phyloP scores from a whole-genome alignment of 108 stramenopile species.

The Mayamaea pseudoterrestris region DNA sequence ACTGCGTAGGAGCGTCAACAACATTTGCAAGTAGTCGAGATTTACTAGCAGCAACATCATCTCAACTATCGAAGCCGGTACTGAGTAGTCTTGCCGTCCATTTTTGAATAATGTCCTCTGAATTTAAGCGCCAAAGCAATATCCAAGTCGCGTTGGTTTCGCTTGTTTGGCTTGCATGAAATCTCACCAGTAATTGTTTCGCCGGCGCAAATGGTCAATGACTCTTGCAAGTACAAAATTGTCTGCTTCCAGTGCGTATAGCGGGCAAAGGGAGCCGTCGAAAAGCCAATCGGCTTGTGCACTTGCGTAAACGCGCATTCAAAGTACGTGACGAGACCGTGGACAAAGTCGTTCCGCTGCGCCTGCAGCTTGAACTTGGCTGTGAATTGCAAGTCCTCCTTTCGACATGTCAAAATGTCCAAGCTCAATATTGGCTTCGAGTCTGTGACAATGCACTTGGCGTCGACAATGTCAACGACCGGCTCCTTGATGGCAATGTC shows the following conservation, averaged over 20 bases:
- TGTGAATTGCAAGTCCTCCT: slow-evolving; percentile 79
- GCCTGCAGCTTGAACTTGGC: slow-evolving; percentile 56
- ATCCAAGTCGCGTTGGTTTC: slow-evolving; percentile 67
- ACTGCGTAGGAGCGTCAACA: too few species aligned
- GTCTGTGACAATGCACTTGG: slow-evolving; percentile 67
- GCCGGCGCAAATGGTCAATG: slow-evolving; percentile 46
- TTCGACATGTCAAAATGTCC: slow-evolving; percentile 81
- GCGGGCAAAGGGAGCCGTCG: slow-evolving; percentile 82
- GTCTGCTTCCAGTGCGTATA: slow-evolving; percentile 99
- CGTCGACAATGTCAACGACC: slow-evolving; percentile 89
- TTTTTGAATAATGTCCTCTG: slow-evolving; percentile 38
- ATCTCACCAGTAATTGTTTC: slow-evolving; percentile 52
- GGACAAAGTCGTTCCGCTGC: slow-evolving; percentile 72
- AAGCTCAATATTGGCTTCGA: slow-evolving; percentile 75
- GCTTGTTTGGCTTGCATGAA: slow-evolving; percentile 48
- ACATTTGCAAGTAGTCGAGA: too few species aligned
- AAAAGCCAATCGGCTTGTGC: slow-evolving; percentile 92
- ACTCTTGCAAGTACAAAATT: slow-evolving; percentile 60
- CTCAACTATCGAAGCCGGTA: slow-evolving; percentile 62
- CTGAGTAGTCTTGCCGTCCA: slow-evolving; percentile 30
- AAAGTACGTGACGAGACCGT: slow-evolving; percentile 72
- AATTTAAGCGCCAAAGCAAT: slow-evolving; percentile 43
- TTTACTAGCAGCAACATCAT: too few species aligned
- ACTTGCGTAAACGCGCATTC: slow-evolving; percentile 90
- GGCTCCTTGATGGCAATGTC: slow-evolving; percentile 88